Base-by-base conservation (phyloP, 139 green algal genomes). In the Chlorella sp. region DNA sequence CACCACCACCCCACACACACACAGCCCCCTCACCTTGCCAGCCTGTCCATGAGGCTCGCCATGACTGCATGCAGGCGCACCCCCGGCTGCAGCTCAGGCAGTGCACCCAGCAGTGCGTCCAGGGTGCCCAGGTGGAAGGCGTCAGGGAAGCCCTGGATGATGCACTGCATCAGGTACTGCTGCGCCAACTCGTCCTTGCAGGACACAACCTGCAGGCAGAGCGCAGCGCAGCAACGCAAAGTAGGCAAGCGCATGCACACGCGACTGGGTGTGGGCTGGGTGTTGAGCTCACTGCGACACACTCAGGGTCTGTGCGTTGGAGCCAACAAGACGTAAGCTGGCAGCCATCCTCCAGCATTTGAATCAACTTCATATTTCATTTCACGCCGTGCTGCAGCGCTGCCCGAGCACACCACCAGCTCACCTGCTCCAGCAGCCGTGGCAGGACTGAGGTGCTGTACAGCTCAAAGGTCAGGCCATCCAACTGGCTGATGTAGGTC, bases 101-200 rank as follows among this genome's bases (percentile, higher is more conserved):
- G 88, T 35, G 91, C 85, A 4, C 75, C 89, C 68, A 98, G 82
- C 66, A 99, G 79, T 6, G 74, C 69, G 49, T 91, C 82, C 65
- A 98, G 82, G 2, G 93, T 97, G 64, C 90, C 86, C 62, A 98
- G 72, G 82, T 99, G 95, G 82, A 95, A 98, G 61, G 96, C 91
- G 74, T 98, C 94, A 5, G 94, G 91, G 80, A 97, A 98, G 62
- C 73, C 70, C 70, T 81, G 69, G 29, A 78, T 71, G n/a, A 77
- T 55, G 71, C 82, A 92, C 82, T 98, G 92, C 91, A 98, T 97
- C 30, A 99, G 82, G 86, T 99, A 99, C 72, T 94, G 86, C 88
- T 99, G 95, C 31, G 95, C 95, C 23, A 99, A 88, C 70, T 95
- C 91, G 73, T 99, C 95, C 71, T 93, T 90, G 88, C 95, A 99